Conservation (phyloP, 257 asterid genomes). For the Scutellaria galericulata region DNA sequence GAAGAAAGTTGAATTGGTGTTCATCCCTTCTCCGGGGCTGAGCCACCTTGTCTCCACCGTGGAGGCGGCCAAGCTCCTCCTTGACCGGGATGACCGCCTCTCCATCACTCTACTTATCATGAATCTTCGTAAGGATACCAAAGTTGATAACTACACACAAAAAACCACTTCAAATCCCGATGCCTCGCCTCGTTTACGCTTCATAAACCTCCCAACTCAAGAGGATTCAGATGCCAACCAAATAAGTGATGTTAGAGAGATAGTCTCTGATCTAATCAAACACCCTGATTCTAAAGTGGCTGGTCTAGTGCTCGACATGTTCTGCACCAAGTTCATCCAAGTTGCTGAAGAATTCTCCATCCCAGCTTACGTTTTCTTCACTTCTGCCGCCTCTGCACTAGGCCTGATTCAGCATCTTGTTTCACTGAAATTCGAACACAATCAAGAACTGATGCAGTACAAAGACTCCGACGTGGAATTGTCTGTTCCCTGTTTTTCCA, state of each 20-base stretch:
- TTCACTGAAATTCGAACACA: slow-evolving; percentile 34
- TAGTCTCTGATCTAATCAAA: slow-evolving; percentile 30
- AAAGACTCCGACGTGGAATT: slow-evolving; percentile 36
- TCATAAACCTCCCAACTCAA: slow-evolving; percentile 35
- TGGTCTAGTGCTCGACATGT: slow-evolving; percentile 60
- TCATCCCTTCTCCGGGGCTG: slow-evolving; percentile 61
- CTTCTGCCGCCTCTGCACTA: slow-evolving; percentile 49
- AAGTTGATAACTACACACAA: slow-evolving; percentile 21
- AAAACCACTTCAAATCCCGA: slow-evolving; percentile 25
- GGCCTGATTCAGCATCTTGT: slow-evolving; percentile 36
- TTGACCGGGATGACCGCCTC: slow-evolving; percentile 40
- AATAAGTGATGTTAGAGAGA: slow-evolving; percentile 37
- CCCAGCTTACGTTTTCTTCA: slow-evolving; percentile 53
- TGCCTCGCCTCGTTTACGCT: slow-evolving; percentile 29
- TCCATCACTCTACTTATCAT: slow-evolving; percentile 51
- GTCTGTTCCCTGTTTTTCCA: slow-evolving; percentile 28
- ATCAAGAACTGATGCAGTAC: slow-evolving; percentile 20
- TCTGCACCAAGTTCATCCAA: slow-evolving; percentile 57
- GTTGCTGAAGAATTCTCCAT: slow-evolving; percentile 54
- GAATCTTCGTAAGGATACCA: slow-evolving; percentile 33
- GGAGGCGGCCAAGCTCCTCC: slow-evolving; percentile 56
- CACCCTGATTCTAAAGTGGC: slow-evolving; percentile 24
- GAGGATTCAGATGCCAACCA: slow-evolving; percentile 37
- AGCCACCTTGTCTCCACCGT: slow-evolving; percentile 61
- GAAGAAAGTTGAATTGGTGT: slow-evolving; percentile 43